Percentiles rank a stretch among this genome's conserved stretches.
Conservation (phyloP, 495 filamentous ascomycete genomes). For the Penicillium steckii region DNA sequence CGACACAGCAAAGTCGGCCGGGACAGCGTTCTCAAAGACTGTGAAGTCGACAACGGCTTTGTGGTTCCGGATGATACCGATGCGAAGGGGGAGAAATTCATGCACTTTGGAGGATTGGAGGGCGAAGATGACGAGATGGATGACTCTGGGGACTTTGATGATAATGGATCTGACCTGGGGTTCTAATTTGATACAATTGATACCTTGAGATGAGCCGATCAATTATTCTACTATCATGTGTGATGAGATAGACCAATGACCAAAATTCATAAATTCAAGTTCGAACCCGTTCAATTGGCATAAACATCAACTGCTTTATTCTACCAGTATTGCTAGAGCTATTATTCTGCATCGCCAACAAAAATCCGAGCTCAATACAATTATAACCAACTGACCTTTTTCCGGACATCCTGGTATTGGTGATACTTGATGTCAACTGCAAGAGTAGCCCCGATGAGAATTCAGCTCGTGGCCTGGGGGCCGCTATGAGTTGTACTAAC, state of each 20-base stretch:
- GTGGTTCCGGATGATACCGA: constrained; percentile 80
- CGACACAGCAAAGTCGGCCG: constrained; percentile 72
- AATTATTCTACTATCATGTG: constrained; percentile 9
- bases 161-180: constrained; percentile 24
- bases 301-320: too few species aligned
- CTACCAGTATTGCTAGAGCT: too few species aligned
- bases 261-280: neutral
- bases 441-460: neutral
- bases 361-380: too few species aligned
- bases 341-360: too few species aligned
- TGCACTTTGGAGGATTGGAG: constrained; percentile 72
- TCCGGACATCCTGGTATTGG: too few species aligned
- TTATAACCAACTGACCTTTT: too few species aligned
- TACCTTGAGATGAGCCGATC: neutral
- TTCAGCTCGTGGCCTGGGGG: neutral
- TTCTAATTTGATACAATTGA: constrained; percentile 2
- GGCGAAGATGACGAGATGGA: constrained; percentile 41
- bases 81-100: constrained; percentile 82
- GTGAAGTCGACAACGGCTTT: constrained; percentile 84
- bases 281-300: too few species aligned
- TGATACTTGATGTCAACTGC: neutral
- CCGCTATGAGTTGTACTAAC: too few species aligned
- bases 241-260: constrained; percentile 18
- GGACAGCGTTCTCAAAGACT: constrained; percentile 74
- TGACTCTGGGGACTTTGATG: constrained; percentile 30